A percentile compares a stretch with the other conserved stretches of the same genome.
Evolutionary conservation across 768 basidiomycete species (phyloP).

Genomic region (Infundibulicybe gibba): DNA sequence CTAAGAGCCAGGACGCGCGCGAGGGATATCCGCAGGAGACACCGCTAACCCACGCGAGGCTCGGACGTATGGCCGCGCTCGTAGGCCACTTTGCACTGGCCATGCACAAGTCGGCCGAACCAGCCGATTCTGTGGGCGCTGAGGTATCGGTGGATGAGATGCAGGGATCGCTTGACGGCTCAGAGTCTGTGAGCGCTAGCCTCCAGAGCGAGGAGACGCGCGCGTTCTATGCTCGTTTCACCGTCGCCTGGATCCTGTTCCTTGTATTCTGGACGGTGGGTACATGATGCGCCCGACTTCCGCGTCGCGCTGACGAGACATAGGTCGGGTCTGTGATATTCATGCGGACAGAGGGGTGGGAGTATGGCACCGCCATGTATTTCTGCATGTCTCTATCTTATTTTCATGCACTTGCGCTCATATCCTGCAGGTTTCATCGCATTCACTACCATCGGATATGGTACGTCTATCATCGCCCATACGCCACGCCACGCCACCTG

Average conservation of each 20-base stretch:
- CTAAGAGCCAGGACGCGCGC: not conserved
- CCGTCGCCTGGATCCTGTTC: constrained; percentile 57
- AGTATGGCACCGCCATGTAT: constrained; percentile 59
- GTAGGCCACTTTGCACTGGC: constrained; percentile 49
- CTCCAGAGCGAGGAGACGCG: constrained; percentile 44
- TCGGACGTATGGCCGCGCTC: constrained; percentile 56
- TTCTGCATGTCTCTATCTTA: constrained; percentile 50
- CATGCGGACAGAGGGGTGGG: constrained; percentile 64
- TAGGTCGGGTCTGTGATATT: constrained; percentile 73
- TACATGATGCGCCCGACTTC: constrained; percentile 22
- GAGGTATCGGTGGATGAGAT: too few species aligned
- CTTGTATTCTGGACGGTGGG: constrained; percentile 77
- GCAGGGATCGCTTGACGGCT: constrained; percentile 3
- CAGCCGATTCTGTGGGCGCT: too few species aligned
- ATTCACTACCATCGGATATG: constrained; percentile 75
- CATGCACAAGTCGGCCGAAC: constrained; percentile 11
- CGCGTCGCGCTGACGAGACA: not conserved
- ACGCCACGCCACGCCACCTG: not conserved
- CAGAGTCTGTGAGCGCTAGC: constrained; percentile 22
- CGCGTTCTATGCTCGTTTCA: constrained; percentile 55
- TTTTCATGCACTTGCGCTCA: not conserved
- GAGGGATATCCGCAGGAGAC: constrained; percentile 9
- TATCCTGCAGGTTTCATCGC: constrained; percentile 56
- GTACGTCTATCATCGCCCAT: constrained; percentile 14
- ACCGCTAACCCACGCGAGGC: constrained; percentile 50